phyloP scores from a whole-genome alignment of 805 yeast genomes.

The Candida pini region DNA sequence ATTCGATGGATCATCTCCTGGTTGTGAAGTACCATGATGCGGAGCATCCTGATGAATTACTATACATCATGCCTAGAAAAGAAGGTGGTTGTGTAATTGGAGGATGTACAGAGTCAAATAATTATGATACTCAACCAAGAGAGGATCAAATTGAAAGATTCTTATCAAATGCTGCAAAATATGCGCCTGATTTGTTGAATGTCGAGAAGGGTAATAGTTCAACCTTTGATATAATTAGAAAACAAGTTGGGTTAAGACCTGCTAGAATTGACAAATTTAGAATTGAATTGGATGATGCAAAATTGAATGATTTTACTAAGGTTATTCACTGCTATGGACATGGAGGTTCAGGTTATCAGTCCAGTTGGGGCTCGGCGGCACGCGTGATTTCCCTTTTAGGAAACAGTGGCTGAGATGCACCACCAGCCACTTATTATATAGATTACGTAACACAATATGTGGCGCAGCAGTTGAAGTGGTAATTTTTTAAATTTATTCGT shows the following conservation, averaged over 20 bases:
- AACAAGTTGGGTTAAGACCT: conserved; percentile 66
- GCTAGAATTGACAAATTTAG: conserved; percentile 57
- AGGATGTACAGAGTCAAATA: conserved; percentile 34
- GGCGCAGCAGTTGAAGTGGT: conserved; percentile 1
- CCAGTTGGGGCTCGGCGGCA: conserved; percentile 4
- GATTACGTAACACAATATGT: too few species aligned
- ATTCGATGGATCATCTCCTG: conserved; percentile 32
- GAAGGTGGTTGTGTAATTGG: conserved; percentile 73
- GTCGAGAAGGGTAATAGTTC: conserved; percentile 9
- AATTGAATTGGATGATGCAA: conserved; percentile 34
- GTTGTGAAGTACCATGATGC: conserved; percentile 22
- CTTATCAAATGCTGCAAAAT: conserved; percentile 36
- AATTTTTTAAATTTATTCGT: background rate
- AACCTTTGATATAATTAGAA: conserved; percentile 40
- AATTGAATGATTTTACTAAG: conserved; percentile 2
- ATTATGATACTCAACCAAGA: conserved; percentile 29
- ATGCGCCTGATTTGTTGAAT: conserved; percentile 34
- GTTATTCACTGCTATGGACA: conserved; percentile 67
- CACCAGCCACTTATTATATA: too few species aligned
- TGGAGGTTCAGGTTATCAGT: conserved; percentile 72
- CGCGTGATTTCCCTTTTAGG: too few species aligned
- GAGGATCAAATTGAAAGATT: conserved; percentile 42
- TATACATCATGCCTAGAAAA: conserved; percentile 63
- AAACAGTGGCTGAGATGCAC: too few species aligned
- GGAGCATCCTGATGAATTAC: conserved; percentile 37